phyloP scores from a whole-genome alignment of 164 flowering plant genomes.

The Cinnamomum micranthum region DNA sequence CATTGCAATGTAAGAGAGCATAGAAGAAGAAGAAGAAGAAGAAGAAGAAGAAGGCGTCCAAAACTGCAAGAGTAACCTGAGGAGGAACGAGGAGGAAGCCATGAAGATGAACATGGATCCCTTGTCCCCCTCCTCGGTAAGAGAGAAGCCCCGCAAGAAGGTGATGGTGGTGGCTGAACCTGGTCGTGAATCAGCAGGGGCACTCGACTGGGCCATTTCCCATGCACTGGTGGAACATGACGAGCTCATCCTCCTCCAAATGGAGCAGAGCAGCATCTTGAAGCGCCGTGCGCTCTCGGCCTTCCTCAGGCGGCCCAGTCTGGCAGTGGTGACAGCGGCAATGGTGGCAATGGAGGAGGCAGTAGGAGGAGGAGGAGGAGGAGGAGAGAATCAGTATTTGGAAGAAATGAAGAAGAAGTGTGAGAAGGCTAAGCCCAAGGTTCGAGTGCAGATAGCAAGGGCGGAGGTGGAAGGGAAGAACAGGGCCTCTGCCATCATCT shows the following conservation, averaged over 20 bases:
- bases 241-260: conserved; percentile 54
- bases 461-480: background rate
- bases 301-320: conserved; percentile 29
- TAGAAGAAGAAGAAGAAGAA: too few species aligned
- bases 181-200: conserved; percentile 51
- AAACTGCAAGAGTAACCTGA: too few species aligned
- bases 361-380: background rate
- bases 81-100: too few species aligned
- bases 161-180: conserved; percentile 50
- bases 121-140: background rate
- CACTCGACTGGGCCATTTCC: conserved; percentile 58
- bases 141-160: conserved; percentile 1
- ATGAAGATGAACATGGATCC: too few species aligned
- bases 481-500: background rate
- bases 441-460: background rate
- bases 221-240: conserved; percentile 55
- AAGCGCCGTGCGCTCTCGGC: conserved; percentile 40
- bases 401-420: background rate
- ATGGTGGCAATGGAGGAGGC: background rate
- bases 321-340: background rate
- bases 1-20: too few species aligned
- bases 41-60: too few species aligned
- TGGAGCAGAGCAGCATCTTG: conserved; percentile 27
- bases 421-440: background rate
- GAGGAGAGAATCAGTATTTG: background rate